A percentile compares a stretch with the other conserved stretches of the same genome.
Evolutionary conservation across 192 early-diverging fungal species (phyloP).

Genomic region (Dissophora globulifera): DNA sequence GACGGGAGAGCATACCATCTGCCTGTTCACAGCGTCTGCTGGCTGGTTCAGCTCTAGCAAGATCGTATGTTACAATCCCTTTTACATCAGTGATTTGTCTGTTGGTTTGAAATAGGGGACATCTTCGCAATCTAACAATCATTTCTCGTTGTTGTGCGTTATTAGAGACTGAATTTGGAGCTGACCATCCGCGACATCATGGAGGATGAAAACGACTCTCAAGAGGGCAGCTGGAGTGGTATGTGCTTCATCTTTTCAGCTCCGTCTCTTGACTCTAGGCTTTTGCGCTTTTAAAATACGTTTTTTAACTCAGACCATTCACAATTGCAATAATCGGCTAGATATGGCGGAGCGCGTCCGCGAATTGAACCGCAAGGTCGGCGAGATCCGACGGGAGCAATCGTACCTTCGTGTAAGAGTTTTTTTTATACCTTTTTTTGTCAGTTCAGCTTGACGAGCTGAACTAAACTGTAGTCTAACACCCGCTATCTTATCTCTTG

Average conservation of each 20-base stretch:
- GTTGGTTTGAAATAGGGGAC: no score
- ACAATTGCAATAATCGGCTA: constrained; percentile 27
- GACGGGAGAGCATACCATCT: constrained; percentile 91
- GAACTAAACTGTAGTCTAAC: no score
- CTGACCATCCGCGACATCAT: constrained; percentile 58
- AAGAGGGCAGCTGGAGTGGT: constrained; percentile 52
- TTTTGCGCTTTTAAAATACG: not conserved
- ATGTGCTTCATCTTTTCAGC: no score
- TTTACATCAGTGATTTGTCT: no score
- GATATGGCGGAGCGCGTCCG: constrained; percentile 76
- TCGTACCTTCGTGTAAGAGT: constrained; percentile 82
- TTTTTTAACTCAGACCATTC: not conserved
- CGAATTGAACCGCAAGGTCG: constrained; percentile 80
- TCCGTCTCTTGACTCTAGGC: no score
- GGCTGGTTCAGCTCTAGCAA: constrained; percentile 77
- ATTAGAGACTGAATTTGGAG: constrained; percentile 58
- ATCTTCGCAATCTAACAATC: no score
- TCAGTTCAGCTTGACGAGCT: constrained; percentile 13
- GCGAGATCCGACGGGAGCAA: constrained; percentile 89
- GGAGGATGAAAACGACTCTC: constrained; percentile 34
- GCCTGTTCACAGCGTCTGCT: constrained; percentile 73
- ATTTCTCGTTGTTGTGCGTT: not conserved
- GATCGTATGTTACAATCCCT: constrained; percentile 61
- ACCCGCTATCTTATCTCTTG: constrained; percentile 15
- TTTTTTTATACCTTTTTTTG: constrained; percentile 17